Conservation (phyloP, 768 basidiomycete species). For the Mycena metata region DNA sequence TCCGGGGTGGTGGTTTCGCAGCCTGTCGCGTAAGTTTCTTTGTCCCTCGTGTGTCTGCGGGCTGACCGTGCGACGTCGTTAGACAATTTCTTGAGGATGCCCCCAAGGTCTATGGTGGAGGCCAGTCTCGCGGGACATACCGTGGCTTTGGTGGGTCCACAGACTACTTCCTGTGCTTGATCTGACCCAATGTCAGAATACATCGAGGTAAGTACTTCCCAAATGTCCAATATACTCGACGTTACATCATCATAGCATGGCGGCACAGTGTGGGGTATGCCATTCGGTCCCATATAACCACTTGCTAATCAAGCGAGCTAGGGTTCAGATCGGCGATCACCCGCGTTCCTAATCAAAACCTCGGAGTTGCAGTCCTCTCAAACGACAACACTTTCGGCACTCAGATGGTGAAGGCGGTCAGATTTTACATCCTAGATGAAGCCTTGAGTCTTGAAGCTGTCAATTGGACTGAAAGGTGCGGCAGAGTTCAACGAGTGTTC, state of each 20-base stretch:
- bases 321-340: not conserved
- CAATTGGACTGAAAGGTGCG: conserved; percentile 34
- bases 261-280: too few species aligned
- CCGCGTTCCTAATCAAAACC: conserved; percentile 2
- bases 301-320: not conserved
- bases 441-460: not conserved
- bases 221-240: too few species aligned
- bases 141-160: conserved; percentile 35
- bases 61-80: too few species aligned
- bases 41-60: too few species aligned
- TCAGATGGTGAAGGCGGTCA: not conserved
- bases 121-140: conserved; percentile 37
- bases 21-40: conserved; percentile 30
- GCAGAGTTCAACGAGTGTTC: not conserved
- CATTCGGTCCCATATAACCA: not conserved
- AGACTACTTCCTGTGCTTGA: too few species aligned
- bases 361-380: conserved; percentile 17
- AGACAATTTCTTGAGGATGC: conserved; percentile 40
- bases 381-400: conserved; percentile 3
- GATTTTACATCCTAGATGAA: conserved; percentile 13
- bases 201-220: too few species aligned
- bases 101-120: conserved; percentile 43
- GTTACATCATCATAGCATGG: too few species aligned
- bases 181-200: too few species aligned
- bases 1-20: conserved; percentile 31